phyloP scores from a whole-genome alignment of 345 rosid genomes.

The Arabidopsis thaliana region DNA sequence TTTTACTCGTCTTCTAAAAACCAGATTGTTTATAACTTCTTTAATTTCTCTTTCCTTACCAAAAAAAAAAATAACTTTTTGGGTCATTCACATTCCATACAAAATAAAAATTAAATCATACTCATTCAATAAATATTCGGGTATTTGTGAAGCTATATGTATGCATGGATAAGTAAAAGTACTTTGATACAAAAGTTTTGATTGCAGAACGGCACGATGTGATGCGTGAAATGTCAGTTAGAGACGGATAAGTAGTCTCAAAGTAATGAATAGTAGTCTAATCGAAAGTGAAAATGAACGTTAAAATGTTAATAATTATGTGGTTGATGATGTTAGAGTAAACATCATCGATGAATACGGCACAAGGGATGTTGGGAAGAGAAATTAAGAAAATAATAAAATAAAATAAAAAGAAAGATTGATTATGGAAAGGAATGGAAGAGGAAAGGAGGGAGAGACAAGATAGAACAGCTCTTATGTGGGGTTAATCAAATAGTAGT shows the following conservation, averaged over 20 bases:
- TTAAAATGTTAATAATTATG: slow-evolving; percentile 7
- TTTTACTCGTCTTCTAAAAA: too few species aligned
- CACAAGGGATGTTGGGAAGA: slow-evolving; percentile 35
- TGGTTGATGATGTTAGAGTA: slow-evolving; percentile 25
- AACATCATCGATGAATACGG: slow-evolving; percentile 1
- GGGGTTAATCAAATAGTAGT: slow-evolving; percentile 42
- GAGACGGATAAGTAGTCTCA: slow-evolving; percentile 14
- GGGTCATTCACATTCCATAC: background rate
- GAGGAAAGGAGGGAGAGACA: slow-evolving; percentile 35
- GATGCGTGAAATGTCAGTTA: slow-evolving; percentile 26
- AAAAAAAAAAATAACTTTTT: too few species aligned
- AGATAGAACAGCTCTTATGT: slow-evolving; percentile 45
- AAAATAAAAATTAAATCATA: background rate
- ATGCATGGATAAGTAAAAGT: background rate
- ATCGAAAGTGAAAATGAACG: slow-evolving; percentile 1
- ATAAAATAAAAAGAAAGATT: background rate
- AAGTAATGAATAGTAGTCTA: slow-evolving; percentile 8
- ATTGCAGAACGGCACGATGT: slow-evolving; percentile 9
- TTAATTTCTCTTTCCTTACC: too few species aligned
- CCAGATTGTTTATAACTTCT: too few species aligned
- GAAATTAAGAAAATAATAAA: background rate
- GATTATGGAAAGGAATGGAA: slow-evolving; percentile 31
- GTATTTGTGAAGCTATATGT: background rate
- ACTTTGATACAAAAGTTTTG: background rate
- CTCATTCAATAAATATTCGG: background rate